Evolutionary conservation across 441 rosid genomes (phyloP).

Genomic region (Croton setiger): DNA sequence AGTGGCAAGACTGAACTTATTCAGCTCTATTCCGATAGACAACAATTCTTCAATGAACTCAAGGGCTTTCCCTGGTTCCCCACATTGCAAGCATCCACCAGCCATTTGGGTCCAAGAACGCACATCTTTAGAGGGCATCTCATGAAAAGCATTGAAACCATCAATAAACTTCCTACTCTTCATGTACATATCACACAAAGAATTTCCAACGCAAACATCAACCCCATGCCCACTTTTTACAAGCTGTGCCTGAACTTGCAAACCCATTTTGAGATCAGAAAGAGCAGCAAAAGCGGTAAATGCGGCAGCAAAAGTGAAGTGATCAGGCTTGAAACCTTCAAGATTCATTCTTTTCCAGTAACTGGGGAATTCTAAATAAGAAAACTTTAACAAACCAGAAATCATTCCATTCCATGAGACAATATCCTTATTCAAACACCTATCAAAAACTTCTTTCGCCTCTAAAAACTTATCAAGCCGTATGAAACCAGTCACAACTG

Average conservation of each 20-base stretch:
- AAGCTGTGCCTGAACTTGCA: constrained; percentile 46
- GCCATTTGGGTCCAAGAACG: constrained; percentile 54
- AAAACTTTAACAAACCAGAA: constrained; percentile 47
- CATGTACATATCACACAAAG: constrained; percentile 47
- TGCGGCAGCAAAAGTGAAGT: constrained; percentile 43
- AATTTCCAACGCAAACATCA: constrained; percentile 40
- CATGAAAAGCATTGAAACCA: constrained; percentile 39
- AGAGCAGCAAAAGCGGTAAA: constrained; percentile 38
- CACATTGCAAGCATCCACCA: constrained; percentile 34
- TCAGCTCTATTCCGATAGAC: constrained; percentile 27
- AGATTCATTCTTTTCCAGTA: constrained; percentile 41
- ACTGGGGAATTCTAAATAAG: constrained; percentile 25
- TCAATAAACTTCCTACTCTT: constrained; percentile 28
- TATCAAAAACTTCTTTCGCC: too few relatives aligned
- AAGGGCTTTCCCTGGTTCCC: constrained; percentile 39
- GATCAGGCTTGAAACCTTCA: constrained; percentile 46
- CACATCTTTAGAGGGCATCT: constrained; percentile 37
- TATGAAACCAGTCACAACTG: too few relatives aligned
- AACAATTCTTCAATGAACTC: constrained; percentile 35
- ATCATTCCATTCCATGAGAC: constrained; percentile 54
- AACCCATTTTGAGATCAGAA: constrained; percentile 36
- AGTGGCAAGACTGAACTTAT: constrained; percentile 50
- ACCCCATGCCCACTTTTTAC: constrained; percentile 45
- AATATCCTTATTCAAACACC: constrained; percentile 40
- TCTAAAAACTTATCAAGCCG: too few relatives aligned